These are phyloP conservation scores for Aspergillus sp. DNA, from an alignment of 2,329 filamentous ascomycete genomes.

Conservation along the genomic window DNA sequence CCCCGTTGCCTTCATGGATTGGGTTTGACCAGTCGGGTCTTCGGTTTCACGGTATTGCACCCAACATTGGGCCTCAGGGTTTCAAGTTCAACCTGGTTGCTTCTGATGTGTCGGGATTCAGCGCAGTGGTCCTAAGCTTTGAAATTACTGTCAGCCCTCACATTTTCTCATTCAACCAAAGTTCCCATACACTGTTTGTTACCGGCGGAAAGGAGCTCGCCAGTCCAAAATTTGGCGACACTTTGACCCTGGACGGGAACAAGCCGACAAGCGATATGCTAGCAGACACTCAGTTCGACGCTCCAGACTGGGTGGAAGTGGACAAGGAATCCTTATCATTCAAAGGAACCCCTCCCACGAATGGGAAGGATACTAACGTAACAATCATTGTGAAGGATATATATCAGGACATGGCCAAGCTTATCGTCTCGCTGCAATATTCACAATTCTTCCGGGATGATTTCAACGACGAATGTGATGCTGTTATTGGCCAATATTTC, in stretches of 20 bases:
- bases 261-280: slow-evolving; percentile 53
- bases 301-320: slow-evolving; percentile 70
- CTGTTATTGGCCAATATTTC: slow-evolving; percentile 52
- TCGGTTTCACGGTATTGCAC: slow-evolving; percentile 70
- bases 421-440: slow-evolving; percentile 53
- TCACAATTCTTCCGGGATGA: slow-evolving; percentile 45
- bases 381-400: slow-evolving; percentile 60
- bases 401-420: slow-evolving; percentile 59
- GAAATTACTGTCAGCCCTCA: slow-evolving; percentile 71
- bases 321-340: slow-evolving; percentile 63
- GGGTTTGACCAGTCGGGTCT: slow-evolving; percentile 66
- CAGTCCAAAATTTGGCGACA: slow-evolving; percentile 53
- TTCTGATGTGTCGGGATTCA: slow-evolving; percentile 77
- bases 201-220: slow-evolving; percentile 53
- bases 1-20: slow-evolving; percentile 84
- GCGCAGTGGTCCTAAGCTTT: slow-evolving; percentile 65
- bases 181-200: slow-evolving; percentile 58
- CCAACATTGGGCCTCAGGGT: slow-evolving; percentile 67
- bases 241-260: slow-evolving; percentile 60
- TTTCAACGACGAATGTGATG: slow-evolving; percentile 47
- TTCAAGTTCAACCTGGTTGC: slow-evolving; percentile 74
- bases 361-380: slow-evolving; percentile 61
- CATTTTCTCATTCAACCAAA: slow-evolving; percentile 63
- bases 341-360: slow-evolving; percentile 62
- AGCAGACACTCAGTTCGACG: slow-evolving; percentile 50